Conservation (phyloP, 2,329 filamentous ascomycete species). For the Trichoderma asperellum region DNA sequence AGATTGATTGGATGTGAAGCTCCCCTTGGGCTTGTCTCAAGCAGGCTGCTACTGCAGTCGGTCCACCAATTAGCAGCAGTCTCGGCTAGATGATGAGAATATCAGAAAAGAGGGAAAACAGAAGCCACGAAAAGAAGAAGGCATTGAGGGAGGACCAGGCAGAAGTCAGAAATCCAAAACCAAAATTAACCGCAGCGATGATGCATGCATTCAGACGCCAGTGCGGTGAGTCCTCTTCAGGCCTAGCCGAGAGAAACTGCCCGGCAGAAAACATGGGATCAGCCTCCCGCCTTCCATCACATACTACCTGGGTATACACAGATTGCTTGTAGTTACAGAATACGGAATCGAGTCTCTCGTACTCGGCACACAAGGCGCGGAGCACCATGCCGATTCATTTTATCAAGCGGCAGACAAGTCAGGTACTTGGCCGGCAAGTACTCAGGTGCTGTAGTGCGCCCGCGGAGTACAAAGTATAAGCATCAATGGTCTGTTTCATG, state of each 20-base stretch:
- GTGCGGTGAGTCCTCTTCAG: conserved; percentile 13
- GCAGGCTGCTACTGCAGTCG: not conserved
- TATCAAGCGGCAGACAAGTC: not conserved
- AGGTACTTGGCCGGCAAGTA: not conserved
- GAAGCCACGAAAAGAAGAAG: not conserved
- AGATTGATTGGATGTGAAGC: conserved; percentile 7
- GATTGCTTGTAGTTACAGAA: not conserved
- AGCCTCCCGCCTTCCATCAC: not conserved
- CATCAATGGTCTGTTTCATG: conserved; percentile 13
- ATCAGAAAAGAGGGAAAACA: not conserved
- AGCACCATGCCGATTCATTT: not conserved
- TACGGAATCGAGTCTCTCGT: not conserved
- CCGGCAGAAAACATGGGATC: not conserved
- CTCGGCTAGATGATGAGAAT: not conserved
- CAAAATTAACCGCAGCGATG: not conserved
- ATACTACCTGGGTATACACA: not conserved
- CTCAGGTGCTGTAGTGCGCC: not conserved
- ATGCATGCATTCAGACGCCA: not conserved
- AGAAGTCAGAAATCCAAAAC: not conserved
- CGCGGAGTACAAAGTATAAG: conserved; percentile 8
- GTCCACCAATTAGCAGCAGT: not conserved
- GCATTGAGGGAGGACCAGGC: not conserved
- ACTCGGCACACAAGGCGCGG: conserved; percentile 7
- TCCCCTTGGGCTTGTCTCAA: not conserved
- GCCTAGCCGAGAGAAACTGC: not conserved